Conservation (phyloP, 164 flowering plant species). For the Nymphaea thermarum region DNA sequence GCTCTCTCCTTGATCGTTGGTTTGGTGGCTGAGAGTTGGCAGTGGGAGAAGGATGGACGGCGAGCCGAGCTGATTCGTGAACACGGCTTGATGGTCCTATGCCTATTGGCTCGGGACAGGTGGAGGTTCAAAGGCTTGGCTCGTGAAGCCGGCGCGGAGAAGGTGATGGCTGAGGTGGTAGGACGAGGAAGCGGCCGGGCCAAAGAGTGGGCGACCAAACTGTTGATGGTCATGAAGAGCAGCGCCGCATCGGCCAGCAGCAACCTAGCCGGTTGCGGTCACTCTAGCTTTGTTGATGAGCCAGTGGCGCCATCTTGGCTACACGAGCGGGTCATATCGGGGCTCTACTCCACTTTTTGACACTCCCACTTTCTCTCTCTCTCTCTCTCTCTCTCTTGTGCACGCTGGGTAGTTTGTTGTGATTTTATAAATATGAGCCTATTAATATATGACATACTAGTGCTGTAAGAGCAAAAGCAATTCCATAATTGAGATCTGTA, state of each 20-base stretch:
- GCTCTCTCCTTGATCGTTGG: conserved; percentile 22
- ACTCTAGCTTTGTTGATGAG: conserved; percentile 23
- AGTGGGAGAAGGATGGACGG: not conserved
- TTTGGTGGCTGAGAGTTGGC: conserved; percentile 26
- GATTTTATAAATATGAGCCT: too few species aligned
- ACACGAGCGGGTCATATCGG: conserved; percentile 12
- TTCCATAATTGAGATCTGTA: too few species aligned
- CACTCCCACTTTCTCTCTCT: too few species aligned
- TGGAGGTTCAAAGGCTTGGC: conserved; percentile 78
- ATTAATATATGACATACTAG: too few species aligned
- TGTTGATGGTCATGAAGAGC: conserved; percentile 43
- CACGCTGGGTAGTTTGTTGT: too few species aligned
- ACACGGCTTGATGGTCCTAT: conserved; percentile 64
- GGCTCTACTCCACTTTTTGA: conserved; percentile 28
- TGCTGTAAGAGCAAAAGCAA: too few species aligned
- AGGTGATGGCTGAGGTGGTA: conserved; percentile 53
- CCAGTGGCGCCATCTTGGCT: conserved; percentile 25
- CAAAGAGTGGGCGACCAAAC: conserved; percentile 56
- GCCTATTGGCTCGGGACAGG: conserved; percentile 57
- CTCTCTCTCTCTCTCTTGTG: too few species aligned
- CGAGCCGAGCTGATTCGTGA: conserved; percentile 47
- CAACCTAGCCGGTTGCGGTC: conserved; percentile 18
- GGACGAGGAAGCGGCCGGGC: conserved; percentile 56
- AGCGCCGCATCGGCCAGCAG: conserved; percentile 13
- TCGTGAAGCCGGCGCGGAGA: conserved; percentile 62